These are phyloP conservation scores for Pulveroboletus sp. DNA, from an alignment of 768 basidiomycete species.

Conservation along the genomic window DNA sequence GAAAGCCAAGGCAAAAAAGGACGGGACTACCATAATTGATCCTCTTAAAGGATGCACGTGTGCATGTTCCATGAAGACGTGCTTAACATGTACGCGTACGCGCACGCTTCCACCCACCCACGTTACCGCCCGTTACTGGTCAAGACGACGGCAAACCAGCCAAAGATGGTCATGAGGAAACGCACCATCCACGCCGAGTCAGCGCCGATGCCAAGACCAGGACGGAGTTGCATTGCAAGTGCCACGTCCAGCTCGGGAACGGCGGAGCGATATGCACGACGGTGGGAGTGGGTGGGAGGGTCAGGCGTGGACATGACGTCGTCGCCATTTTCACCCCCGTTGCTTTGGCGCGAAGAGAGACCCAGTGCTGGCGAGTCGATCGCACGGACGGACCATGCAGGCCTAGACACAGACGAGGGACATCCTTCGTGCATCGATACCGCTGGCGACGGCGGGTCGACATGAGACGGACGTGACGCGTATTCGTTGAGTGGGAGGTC, in stretches of 20 bases:
- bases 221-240: slow-evolving; percentile 75
- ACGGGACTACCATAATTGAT: no score
- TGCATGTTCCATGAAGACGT: no score
- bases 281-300: slow-evolving; percentile 18
- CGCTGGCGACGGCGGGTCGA: slow-evolving; percentile 10
- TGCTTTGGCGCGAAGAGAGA: slow-evolving; percentile 7
- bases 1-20: no score
- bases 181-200: slow-evolving; percentile 79
- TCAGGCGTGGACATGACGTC: slow-evolving; percentile 5
- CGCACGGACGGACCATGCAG: slow-evolving; percentile 32
- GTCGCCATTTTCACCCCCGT: no score
- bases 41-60: no score
- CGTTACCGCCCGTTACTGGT: slow-evolving; percentile 24
- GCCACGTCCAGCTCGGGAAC: slow-evolving; percentile 58
- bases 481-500: slow-evolving; percentile 19
- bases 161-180: slow-evolving; percentile 77
- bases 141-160: slow-evolving; percentile 68
- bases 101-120: no score
- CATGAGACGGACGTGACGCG: slow-evolving; percentile 12
- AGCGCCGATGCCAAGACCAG: slow-evolving; percentile 65
- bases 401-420: slow-evolving; percentile 16
- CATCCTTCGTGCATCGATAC: slow-evolving; percentile 15
- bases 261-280: slow-evolving; percentile 38
- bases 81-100: no score
- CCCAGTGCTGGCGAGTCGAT: slow-evolving; percentile 20